phyloP scores from a whole-genome alignment of 441 rosid species.

The Gossypium aridum region DNA sequence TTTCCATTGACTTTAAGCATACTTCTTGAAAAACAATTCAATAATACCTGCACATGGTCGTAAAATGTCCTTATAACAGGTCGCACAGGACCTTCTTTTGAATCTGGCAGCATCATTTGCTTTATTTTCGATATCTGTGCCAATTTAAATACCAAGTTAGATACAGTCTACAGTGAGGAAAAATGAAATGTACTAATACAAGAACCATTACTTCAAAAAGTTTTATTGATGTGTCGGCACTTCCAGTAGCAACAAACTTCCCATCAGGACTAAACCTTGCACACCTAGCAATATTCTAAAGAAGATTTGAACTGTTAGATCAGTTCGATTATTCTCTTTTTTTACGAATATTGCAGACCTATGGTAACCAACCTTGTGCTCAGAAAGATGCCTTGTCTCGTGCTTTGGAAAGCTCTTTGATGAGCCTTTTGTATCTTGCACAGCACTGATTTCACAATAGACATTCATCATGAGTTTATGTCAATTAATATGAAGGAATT shows the following conservation, averaged over 20 bases:
- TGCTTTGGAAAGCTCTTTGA: slow-evolving; percentile 54
- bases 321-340: neutral
- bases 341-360: neutral
- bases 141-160: slow-evolving; percentile 12
- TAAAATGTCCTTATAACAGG: slow-evolving; percentile 82
- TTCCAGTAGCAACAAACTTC: slow-evolving; percentile 74
- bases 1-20: neutral
- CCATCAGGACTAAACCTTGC: slow-evolving; percentile 90
- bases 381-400: slow-evolving; percentile 45
- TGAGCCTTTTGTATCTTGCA: slow-evolving; percentile 39
- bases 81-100: slow-evolving; percentile 57
- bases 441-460: slow-evolving; percentile 32
- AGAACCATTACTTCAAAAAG: slow-evolving; percentile 57
- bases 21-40: neutral
- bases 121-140: slow-evolving; percentile 71
- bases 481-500: neutral
- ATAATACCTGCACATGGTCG: slow-evolving; percentile 64
- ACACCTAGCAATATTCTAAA: slow-evolving; percentile 76
- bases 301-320: slow-evolving; percentile 27
- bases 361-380: neutral
- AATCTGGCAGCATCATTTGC: slow-evolving; percentile 68
- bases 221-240: slow-evolving; percentile 88
- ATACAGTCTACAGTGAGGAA: neutral
- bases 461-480: slow-evolving; percentile 8
- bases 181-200: neutral